A percentile compares a stretch with the other conserved stretches of the same genome.
These are phyloP conservation scores for Obelidium mucronatum DNA, from an alignment of 192 early-diverging fungal genomes.

Conservation along the genomic window DNA sequence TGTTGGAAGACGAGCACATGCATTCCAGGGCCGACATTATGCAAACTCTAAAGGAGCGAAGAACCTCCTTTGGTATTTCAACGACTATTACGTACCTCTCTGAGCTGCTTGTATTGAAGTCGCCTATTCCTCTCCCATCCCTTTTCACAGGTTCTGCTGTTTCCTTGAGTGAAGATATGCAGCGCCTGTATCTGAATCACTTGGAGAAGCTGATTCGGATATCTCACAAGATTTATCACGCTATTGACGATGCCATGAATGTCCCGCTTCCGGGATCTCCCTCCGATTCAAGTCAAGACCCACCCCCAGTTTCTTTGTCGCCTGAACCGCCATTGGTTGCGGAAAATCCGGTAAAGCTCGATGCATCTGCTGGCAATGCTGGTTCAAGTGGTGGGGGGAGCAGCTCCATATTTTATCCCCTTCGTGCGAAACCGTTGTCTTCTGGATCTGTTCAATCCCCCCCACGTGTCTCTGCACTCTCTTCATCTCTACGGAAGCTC, in stretches of 20 bases:
- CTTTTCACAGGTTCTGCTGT: slow-evolving; percentile 10
- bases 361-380: no score
- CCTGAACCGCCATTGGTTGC: neutral
- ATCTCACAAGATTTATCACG: slow-evolving; percentile 33
- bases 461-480: slow-evolving; percentile 28
- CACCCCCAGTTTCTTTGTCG: neutral
- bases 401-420: neutral
- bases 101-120: neutral
- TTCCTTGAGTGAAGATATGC: slow-evolving; percentile 16
- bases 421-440: neutral
- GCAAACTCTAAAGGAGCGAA: slow-evolving; percentile 13
- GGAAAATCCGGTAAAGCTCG: neutral
- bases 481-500: slow-evolving; percentile 28
- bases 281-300: neutral
- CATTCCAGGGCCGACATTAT: slow-evolving; percentile 10
- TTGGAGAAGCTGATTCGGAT: slow-evolving; percentile 39
- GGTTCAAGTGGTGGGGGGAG: neutral
- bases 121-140: neutral
- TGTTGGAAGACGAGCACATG: slow-evolving; percentile 48
- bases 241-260: slow-evolving; percentile 38
- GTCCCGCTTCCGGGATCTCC: slow-evolving; percentile 33
- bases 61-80: slow-evolving; percentile 34
- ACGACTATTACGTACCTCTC: neutral
- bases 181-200: slow-evolving; percentile 42
- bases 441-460: neutral